Conservation (phyloP, 176 grass and related monocot species). For the Aegilops longissima region DNA sequence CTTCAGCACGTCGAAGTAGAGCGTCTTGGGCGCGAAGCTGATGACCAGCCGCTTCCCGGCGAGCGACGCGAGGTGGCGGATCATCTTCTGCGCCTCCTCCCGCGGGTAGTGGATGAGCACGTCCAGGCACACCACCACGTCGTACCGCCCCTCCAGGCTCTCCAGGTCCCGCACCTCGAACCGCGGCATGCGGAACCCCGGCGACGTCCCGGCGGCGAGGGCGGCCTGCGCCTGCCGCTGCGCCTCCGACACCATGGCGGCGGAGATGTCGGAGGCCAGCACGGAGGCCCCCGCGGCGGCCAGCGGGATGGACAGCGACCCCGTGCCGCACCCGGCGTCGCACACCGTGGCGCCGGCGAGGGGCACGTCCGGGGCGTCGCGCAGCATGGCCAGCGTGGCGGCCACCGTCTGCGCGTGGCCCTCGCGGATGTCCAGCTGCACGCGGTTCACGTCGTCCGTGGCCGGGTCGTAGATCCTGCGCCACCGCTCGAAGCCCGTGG, state of each 20-base stretch:
- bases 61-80: slow-evolving; percentile 77
- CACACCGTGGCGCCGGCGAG: slow-evolving; percentile 66
- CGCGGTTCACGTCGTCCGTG: slow-evolving; percentile 81
- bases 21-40: slow-evolving; percentile 87
- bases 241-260: slow-evolving; percentile 76
- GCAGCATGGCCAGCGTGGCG: slow-evolving; percentile 65
- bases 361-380: slow-evolving; percentile 39
- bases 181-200: slow-evolving; percentile 54
- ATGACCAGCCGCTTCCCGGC: slow-evolving; percentile 70
- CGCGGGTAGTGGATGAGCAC: slow-evolving; percentile 92
- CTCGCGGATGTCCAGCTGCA: slow-evolving; percentile 93
- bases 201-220: not conserved
- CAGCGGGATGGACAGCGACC: slow-evolving; percentile 76
- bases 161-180: slow-evolving; percentile 78
- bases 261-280: slow-evolving; percentile 77
- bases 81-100: slow-evolving; percentile 81
- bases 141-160: slow-evolving; percentile 52
- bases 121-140: slow-evolving; percentile 90
- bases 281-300: slow-evolving; percentile 59
- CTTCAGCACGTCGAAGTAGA: slow-evolving; percentile 84
- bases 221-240: slow-evolving; percentile 51
- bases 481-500: slow-evolving; percentile 90
- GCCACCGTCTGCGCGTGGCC: slow-evolving; percentile 84
- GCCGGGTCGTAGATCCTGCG: slow-evolving; percentile 78
- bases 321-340: slow-evolving; percentile 79